phyloP scores from a whole-genome alignment of 1,284 basidiomycete species.

The Apiotrichum gamsii region DNA sequence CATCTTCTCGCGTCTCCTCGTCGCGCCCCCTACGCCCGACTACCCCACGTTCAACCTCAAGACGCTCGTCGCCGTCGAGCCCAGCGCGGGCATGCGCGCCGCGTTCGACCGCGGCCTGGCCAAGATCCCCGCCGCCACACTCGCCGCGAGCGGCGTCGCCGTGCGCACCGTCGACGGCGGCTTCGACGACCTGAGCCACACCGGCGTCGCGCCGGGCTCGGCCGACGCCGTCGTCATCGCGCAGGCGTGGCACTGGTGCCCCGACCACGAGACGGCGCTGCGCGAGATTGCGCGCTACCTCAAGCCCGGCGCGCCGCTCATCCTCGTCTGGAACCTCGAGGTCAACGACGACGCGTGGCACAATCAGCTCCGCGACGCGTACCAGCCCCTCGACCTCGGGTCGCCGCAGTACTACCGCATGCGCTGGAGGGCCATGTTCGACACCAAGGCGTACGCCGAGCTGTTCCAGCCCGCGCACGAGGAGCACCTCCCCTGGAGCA shows the following conservation, averaged over 20 bases:
- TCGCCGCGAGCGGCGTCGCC: constrained; percentile 3
- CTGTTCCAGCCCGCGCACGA: constrained; percentile 29
- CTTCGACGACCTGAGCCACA: constrained; percentile 42
- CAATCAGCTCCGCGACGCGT: constrained; percentile 22
- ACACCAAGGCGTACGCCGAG: constrained; percentile 29
- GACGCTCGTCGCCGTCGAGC: constrained; percentile 45
- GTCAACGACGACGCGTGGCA: constrained; percentile 20
- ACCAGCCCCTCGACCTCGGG: constrained; percentile 31
- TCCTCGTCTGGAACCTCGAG: constrained; percentile 48
- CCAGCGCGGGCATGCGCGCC: constrained; percentile 47
- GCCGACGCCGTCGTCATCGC: constrained; percentile 46
- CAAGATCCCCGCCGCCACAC: constrained; percentile 2
- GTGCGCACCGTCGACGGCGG: constrained; percentile 35
- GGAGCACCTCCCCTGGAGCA: constrained; percentile 20
- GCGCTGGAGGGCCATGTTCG: constrained; percentile 32
- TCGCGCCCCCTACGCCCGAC: constrained; percentile 29
- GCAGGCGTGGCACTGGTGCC: constrained; percentile 47
- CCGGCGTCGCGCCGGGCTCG: constrained; percentile 21
- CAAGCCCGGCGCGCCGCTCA: constrained; percentile 37
- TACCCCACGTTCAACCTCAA: constrained; percentile 39
- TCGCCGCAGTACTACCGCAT: constrained; percentile 43
- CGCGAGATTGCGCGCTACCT: constrained; percentile 44
- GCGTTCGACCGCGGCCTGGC: constrained; percentile 30
- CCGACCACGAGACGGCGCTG: constrained; percentile 38
- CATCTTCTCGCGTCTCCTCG: constrained; percentile 47